Evolutionary conservation across 1,284 basidiomycete species (phyloP).

Genomic region (Cystobasidium slooffiae): DNA sequence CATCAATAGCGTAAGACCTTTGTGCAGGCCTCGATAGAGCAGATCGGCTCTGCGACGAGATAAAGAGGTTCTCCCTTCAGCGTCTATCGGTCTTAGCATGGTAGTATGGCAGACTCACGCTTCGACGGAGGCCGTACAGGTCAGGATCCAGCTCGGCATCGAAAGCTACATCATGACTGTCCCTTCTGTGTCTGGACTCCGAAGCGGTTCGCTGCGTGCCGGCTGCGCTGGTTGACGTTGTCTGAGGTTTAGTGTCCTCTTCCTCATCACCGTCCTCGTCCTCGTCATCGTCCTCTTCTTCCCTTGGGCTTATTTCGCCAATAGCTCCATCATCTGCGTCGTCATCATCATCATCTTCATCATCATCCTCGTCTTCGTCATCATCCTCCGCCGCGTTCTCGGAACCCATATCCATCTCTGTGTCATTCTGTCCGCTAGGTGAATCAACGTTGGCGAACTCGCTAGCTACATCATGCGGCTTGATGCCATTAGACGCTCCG

Average conservation of each 20-base stretch:
- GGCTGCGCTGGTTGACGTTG: not conserved
- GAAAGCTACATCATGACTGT: constrained; percentile 42
- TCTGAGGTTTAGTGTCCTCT: not conserved
- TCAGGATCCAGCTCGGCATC: constrained; percentile 49
- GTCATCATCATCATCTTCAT: constrained; percentile 24
- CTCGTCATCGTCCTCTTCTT: constrained; percentile 24
- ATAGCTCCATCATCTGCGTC: constrained; percentile 36
- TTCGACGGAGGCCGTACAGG: constrained; percentile 52
- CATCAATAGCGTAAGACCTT: constrained; percentile 43
- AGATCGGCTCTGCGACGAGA: constrained; percentile 14
- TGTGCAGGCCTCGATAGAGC: constrained; percentile 12
- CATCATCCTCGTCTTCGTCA: constrained; percentile 38
- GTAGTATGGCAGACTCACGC: constrained; percentile 44
- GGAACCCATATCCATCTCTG: constrained; percentile 10
- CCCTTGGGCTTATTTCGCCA: constrained; percentile 13
- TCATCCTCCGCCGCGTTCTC: constrained; percentile 20
- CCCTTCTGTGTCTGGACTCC: not conserved
- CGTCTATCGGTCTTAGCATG: not conserved
- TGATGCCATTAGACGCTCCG: not conserved
- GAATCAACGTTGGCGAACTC: constrained; percentile 27
- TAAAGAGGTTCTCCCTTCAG: not conserved
- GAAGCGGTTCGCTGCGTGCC: not conserved
- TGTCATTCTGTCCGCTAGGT: not conserved
- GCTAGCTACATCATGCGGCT: not conserved
- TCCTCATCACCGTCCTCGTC: constrained; percentile 13